phyloP scores from a whole-genome alignment of 345 rosid genomes.

The Gossypium bickii region DNA sequence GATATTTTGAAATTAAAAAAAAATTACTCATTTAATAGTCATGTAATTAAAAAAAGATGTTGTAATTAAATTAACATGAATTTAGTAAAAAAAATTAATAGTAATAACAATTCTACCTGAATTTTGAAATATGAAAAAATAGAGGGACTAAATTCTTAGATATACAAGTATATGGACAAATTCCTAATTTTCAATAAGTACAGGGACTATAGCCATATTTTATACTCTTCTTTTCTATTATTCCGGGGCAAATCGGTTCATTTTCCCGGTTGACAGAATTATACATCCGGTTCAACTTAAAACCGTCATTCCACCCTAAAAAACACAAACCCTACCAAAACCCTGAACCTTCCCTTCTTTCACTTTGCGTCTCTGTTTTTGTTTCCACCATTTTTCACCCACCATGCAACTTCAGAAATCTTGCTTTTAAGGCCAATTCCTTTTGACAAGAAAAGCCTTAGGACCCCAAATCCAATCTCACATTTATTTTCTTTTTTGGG shows the following conservation, averaged over 20 bases:
- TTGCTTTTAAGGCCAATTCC: neutral
- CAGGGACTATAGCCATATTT: too few species aligned
- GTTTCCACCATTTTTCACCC: neutral
- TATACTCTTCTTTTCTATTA: too few species aligned
- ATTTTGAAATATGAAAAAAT: too few species aligned
- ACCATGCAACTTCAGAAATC: neutral
- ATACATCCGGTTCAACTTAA: neutral
- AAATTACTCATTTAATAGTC: too few species aligned
- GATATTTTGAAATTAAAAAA: too few species aligned
- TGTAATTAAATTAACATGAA: too few species aligned
- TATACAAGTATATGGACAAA: too few species aligned
- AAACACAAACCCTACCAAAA: slow-evolving; percentile 26
- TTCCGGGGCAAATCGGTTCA: neutral
- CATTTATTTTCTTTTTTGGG: neutral
- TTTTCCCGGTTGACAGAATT: neutral
- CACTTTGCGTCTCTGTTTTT: neutral
- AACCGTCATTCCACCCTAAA: neutral
- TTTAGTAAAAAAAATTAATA: too few species aligned
- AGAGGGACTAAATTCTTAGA: too few species aligned
- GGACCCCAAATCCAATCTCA: neutral
- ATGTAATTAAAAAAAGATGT: too few species aligned
- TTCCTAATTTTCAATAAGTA: too few species aligned
- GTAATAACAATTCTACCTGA: too few species aligned
- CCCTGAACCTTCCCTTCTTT: slow-evolving; percentile 24
- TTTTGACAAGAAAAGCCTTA: neutral